Evolutionary conservation across 148 eudicot genomes (phyloP), one percentile per base, ranked within the genome.

Genomic region (Silene conica): DNA sequence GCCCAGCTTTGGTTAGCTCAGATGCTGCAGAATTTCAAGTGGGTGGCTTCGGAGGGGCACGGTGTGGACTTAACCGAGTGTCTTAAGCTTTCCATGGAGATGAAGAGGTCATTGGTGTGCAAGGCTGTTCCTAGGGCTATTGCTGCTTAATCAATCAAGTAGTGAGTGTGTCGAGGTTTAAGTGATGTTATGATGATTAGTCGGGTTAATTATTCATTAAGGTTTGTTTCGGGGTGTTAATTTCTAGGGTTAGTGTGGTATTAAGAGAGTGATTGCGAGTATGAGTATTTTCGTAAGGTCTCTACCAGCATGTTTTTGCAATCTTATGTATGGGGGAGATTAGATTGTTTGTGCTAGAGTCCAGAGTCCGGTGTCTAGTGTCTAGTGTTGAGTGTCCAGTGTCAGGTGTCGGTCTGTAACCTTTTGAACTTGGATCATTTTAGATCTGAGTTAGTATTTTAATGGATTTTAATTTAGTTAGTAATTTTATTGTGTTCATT

Each of bases 1-100:
- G 93, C 87, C 4, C 96, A 95, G 61, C 86, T 95, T 0, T 95
- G 99, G 98, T 70, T 95, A 1, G 97, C 90, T 14, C 99, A 90
- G 76, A 60, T 95, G 87, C 81, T 95, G 7, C 99, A 89, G 74
- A 85, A 56, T 13, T 95, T 92, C 77, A 71, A 86, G 46, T 67
- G 70, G 70, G 87, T 80, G 21, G 71, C 78, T 48, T 67, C 75
- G 3, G 87, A 78, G 20, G 68, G 50, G 19, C 59, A 76, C 10
- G 86, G 81, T 28, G 97, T 92, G 61, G 91, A 92, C 76, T 78
- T 95, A 82, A 65, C 89, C 0, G 97, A 92, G 84, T 78, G 83
- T 34, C 84, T 95, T 61, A 95, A 90, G 67, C 80, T 95, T 58
- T 95, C 99, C 0, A 78, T 92, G 94, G 99, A 95, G 74, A 95